Percentiles rank a stretch among this genome's conserved stretches.
These are phyloP conservation scores for Globisporangium perplexum DNA, from an alignment of 352 stramenopile genomes.

Conservation along the genomic window DNA sequence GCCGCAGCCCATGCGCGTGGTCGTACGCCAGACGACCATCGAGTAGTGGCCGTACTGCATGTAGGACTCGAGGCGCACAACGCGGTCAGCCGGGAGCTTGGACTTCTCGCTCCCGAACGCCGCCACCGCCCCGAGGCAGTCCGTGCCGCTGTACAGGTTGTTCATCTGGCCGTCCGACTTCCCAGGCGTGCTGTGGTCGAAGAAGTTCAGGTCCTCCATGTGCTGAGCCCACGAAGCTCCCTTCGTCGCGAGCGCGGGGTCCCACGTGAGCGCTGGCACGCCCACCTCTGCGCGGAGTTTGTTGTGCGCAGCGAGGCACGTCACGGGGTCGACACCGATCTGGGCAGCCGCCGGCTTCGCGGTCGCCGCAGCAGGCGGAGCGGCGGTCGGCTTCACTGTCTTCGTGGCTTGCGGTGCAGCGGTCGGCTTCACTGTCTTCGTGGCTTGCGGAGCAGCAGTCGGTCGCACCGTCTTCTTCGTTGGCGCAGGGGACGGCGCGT, in stretches of 20 bases:
- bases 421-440: background rate
- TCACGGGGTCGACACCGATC: constrained; percentile 5
- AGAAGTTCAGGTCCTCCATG: constrained; percentile 14
- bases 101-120: constrained; percentile 10
- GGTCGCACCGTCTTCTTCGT: background rate
- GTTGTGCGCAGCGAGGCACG: constrained; percentile 12
- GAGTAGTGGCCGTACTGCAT: constrained; percentile 13
- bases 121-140: constrained; percentile 4
- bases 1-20: constrained; percentile 13
- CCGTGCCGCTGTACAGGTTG: constrained; percentile 15
- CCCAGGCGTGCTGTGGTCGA: constrained; percentile 9
- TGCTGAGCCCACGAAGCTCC: constrained; percentile 9
- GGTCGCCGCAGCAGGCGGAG: background rate
- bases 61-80: constrained; percentile 9
- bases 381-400: constrained; percentile 16
- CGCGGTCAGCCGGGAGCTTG: constrained; percentile 7
- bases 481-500: background rate
- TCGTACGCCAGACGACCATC: constrained; percentile 14
- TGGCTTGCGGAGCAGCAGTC: background rate
- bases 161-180: constrained; percentile 14
- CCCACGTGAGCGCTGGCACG: constrained; percentile 7
- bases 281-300: constrained; percentile 8
- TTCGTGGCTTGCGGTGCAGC: background rate
- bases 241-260: constrained; percentile 4
- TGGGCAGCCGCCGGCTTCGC: background rate